Base-by-base conservation (phyloP, 1,284 basidiomycete genomes). In the Meira nashicola region DNA sequence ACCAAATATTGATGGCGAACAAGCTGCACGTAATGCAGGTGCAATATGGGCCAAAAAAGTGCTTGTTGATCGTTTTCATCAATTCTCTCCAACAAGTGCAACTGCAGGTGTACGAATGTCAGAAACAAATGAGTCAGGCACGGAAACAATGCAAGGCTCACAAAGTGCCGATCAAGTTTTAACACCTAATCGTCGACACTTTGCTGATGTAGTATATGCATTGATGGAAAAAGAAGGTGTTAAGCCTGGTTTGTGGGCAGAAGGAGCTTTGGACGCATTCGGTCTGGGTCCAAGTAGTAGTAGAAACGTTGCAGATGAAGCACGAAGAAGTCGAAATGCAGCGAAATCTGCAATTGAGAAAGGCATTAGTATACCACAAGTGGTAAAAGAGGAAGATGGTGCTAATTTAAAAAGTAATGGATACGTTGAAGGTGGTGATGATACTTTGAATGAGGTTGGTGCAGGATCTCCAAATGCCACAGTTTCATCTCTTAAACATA, bases 151-250 rank as follows among this genome's bases (percentile, higher is more conserved):
- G 17, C 10, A 39, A n/a, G 28, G 21, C 15, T 14, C n/a, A 11
- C 28, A 28, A 19, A 21, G 54, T 8, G 17, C 37, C 19, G 28
- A 33, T 33, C 28, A 33, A 8, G 28, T 8, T 33, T 8, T 33
- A 4, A 41, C 55, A 1, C 62, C 61, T 5, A 55, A 55, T 4
- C 58, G 51, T 19, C 66, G 68, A 15, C 49, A 70, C 54, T 68
- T 74, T 60, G 73, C 68, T 46, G 73, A 74, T 33, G 54, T 70
- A 1, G 73, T 74, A 39, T 69, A 73, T 33, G 60, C 67, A 14
- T 44, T 73, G 14, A 74, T 73, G 71, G 67, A 62, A 57, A 74
- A 69, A 58, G 72, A 74, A 55, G 72, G 72, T 39, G 62, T 67
- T 50, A 68, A 68, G 47, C 70, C 72, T 8, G 60, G 52, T 9